Evolutionary conservation across 2,329 filamentous ascomycete genomes (phyloP).

Genomic region (Penicillium sp.): DNA sequence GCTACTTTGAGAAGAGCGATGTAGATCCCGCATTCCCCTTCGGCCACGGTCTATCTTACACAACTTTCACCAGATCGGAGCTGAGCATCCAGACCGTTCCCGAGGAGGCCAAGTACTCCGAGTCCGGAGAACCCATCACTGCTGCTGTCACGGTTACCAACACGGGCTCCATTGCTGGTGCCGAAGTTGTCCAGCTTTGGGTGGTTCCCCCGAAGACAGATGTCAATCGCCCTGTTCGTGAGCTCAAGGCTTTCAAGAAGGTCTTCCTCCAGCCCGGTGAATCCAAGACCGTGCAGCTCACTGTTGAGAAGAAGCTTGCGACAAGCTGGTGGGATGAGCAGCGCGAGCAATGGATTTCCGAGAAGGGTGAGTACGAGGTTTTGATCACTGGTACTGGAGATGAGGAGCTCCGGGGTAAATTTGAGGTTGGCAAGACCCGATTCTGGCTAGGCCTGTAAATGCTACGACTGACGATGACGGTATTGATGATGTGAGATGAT

Average conservation of each 20-base stretch:
- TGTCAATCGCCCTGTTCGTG: conserved; percentile 59
- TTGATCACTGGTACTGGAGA: conserved; percentile 59
- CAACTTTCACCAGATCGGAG: conserved; percentile 61
- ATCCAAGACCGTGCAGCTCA: conserved; percentile 57
- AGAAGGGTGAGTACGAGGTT: conserved; percentile 65
- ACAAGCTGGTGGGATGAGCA: conserved; percentile 71
- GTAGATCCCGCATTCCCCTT: conserved; percentile 71
- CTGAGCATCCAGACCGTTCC: conserved; percentile 36
- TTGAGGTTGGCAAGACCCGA: conserved; percentile 61
- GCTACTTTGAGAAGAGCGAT: conserved; percentile 73
- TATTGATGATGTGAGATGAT: not conserved
- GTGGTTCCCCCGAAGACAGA: conserved; percentile 47
- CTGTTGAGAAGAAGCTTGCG: conserved; percentile 62
- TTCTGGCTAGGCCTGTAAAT: conserved; percentile 66
- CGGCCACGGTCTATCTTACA: conserved; percentile 78
- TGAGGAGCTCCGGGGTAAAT: conserved; percentile 52
- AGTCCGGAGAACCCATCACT: conserved; percentile 47
- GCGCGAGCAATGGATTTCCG: conserved; percentile 63
- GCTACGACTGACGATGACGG: not conserved
- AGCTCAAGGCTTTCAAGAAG: conserved; percentile 67
- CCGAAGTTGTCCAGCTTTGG: conserved; percentile 59
- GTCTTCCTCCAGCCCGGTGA: conserved; percentile 62
- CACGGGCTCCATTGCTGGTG: conserved; percentile 53
- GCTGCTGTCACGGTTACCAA: conserved; percentile 53
- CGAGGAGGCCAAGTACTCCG: conserved; percentile 38